Evolutionary conservation across 306 rosid genomes (phyloP).

Genomic region (Malus asiatica): DNA sequence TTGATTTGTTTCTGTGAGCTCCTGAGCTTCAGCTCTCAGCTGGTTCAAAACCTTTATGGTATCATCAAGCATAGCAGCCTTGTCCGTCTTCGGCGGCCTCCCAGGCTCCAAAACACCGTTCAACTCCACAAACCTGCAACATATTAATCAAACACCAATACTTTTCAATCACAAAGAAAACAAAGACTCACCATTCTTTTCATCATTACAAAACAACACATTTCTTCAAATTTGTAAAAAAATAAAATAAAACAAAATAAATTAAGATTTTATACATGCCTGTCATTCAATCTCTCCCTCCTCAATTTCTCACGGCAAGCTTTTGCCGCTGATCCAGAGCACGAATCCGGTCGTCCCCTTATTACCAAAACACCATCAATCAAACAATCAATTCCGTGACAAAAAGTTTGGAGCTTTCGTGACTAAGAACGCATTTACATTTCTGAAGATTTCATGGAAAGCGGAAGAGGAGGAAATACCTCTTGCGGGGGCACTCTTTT

Average conservation of each 20-base stretch:
- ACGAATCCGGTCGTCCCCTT: slow-evolving; percentile 53
- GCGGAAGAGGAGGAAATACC: slow-evolving; percentile 28
- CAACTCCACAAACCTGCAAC: slow-evolving; percentile 68
- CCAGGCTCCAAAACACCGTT: slow-evolving; percentile 77
- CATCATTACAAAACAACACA: background rate
- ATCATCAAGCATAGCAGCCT: slow-evolving; percentile 74
- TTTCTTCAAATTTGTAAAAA: background rate
- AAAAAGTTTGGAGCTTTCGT: background rate
- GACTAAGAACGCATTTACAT: background rate
- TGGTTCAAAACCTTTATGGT: slow-evolving; percentile 74
- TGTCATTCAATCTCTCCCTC: slow-evolving; percentile 82
- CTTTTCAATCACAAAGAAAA: background rate
- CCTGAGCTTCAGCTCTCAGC: slow-evolving; percentile 67
- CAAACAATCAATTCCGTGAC: background rate
- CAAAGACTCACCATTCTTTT: background rate
- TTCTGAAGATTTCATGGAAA: background rate
- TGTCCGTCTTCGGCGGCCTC: slow-evolving; percentile 64
- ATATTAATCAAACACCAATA: background rate
- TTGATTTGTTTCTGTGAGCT: slow-evolving; percentile 64
- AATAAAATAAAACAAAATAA: background rate
- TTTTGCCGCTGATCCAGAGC: slow-evolving; percentile 52
- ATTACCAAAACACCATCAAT: background rate
- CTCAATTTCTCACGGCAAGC: slow-evolving; percentile 89
- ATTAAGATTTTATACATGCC: slow-evolving; percentile 28
- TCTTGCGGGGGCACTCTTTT: slow-evolving; percentile 41